A percentile compares a stretch with the other conserved stretches of the same genome.
Conservation (phyloP, 2,329 filamentous ascomycete species). For the Stachybotrys chartarum region DNA sequence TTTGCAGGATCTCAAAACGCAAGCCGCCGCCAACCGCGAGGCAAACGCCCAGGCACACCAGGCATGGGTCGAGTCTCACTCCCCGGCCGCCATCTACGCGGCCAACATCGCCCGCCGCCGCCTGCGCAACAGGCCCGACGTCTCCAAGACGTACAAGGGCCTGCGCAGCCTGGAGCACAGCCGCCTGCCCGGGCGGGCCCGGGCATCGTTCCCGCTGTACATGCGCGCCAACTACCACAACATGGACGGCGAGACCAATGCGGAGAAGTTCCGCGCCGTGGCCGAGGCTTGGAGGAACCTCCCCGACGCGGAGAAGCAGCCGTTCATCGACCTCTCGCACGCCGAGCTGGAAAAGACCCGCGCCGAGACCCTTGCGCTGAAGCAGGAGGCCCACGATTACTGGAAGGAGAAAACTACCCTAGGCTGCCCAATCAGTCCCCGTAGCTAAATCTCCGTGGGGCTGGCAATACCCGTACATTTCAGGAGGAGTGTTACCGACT, state of each 20-base stretch:
- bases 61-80: conserved; percentile 40
- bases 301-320: conserved; percentile 31
- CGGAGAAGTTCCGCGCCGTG: conserved; percentile 16
- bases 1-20: conserved; percentile 22
- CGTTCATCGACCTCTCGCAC: conserved; percentile 24
- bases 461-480: too few species aligned
- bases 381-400: conserved; percentile 15
- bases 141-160: neutral
- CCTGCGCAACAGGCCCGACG: conserved; percentile 27
- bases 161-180: neutral
- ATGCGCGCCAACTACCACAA: conserved; percentile 27
- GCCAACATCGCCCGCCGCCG: conserved; percentile 41
- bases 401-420: conserved; percentile 6
- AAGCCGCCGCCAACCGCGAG: conserved; percentile 28
- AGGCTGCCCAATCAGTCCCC: neutral
- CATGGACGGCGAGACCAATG: conserved; percentile 8
- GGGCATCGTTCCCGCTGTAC: conserved; percentile 26
- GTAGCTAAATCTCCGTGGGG: too few species aligned
- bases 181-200: neutral
- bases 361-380: conserved; percentile 6
- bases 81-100: conserved; percentile 28
- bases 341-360: conserved; percentile 20
- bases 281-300: conserved; percentile 35
- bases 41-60: conserved; percentile 36
- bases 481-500: too few species aligned